Base-by-base conservation (phyloP, 192 early-diverging fungal species). In the Gorgonomyces haynaldii region DNA sequence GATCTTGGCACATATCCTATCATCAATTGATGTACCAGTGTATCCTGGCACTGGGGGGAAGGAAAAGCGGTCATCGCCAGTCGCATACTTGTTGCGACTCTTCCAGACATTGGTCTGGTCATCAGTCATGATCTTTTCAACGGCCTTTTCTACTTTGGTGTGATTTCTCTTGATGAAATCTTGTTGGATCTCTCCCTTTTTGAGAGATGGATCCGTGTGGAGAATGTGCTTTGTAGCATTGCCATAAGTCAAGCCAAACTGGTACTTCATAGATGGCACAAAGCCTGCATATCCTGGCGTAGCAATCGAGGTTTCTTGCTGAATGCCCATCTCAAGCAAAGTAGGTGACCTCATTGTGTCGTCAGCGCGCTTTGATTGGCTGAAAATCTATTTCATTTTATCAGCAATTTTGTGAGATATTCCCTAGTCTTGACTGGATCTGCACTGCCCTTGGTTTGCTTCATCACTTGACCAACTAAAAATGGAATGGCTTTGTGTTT, bases 401-500 rank as follows among this genome's bases (percentile, higher is more conserved):
- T n/a, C n/a, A n/a, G n/a, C n/a, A n/a, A n/a, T n/a, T n/a, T n/a
- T n/a, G n/a, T n/a, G n/a, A n/a, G n/a, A n/a, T n/a, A n/a, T n/a
- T n/a, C n/a, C n/a, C n/a, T n/a, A n/a, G n/a, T n/a, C n/a, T n/a
- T n/a, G n/a, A 77, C 66, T 2, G 91, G 88, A 38, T 88, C 80
- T 5, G 83, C 83, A 38, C 80, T 69, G 12, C 88, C 88, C 61
- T 81, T 72, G 4, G 85, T 89, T 36, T 67, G 60, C 28, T 73
- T 65, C 84, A 95, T 87, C 4, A 84, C 69, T 60, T 88, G 76
- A 4, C 88, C 87, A 17, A 90, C 70, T 53, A 95, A 83, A 67
- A 86, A 89, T 23, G 80, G 79, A 3, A 84, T 58, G 25, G 86
- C 41, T 2, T 82, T 76, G 13, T 62, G 37, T 29, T 86, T 83